Evolutionary conservation across 2,329 filamentous ascomycete genomes (phyloP), one percentile per base, ranked within the genome.

Genomic region (Xylaria sp.): DNA sequence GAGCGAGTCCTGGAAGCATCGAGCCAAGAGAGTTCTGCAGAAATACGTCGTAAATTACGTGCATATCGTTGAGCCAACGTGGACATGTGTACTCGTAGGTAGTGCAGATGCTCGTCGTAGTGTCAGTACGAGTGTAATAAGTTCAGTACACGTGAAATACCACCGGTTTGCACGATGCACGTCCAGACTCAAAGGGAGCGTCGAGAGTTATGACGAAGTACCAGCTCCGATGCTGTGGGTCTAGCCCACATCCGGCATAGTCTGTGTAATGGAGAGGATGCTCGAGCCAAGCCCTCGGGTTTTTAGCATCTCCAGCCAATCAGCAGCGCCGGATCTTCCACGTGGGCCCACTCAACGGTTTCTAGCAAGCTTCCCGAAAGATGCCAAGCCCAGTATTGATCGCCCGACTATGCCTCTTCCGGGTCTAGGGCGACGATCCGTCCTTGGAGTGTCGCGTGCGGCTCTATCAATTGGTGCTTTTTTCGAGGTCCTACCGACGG

Each of bases 281-380:
- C 13, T 16, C 16, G 44, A 50, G 48, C 48, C 48, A 50, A 30
- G 48, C 48, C 2, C 19, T 57, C 59, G 65, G 59, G 65, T 62
- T 60, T 56, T 60, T 52, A 46, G 34, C 46, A 56, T 52, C 23
- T n/a, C 8, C n/a, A n/a, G 57, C 63, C 58, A 53, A 61, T 65
- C 1, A 57, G 35, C 46, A 44, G 13, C 18, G 50, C 46, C 1
- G 30, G 23, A 35, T 39, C 39, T 7, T 18, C 59, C 63, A 65
- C 63, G 63, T 65, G 63, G 59, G 23, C 63, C 55, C 54, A 47
- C 54, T 53, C 46, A 5, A 37, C 52, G 37, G 9, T 46, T 58
- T 34, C 54, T 47, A 58, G 46, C 55, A 19, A 54, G 16, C 10
- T 54, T 42, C 52, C 51, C 35, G 19, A 55, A 35, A 52, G 23